Evolutionary conservation across 352 stramenopile species (phyloP), one percentile per base, ranked within the genome.

Genomic region (Phytophthora pinifolia): DNA sequence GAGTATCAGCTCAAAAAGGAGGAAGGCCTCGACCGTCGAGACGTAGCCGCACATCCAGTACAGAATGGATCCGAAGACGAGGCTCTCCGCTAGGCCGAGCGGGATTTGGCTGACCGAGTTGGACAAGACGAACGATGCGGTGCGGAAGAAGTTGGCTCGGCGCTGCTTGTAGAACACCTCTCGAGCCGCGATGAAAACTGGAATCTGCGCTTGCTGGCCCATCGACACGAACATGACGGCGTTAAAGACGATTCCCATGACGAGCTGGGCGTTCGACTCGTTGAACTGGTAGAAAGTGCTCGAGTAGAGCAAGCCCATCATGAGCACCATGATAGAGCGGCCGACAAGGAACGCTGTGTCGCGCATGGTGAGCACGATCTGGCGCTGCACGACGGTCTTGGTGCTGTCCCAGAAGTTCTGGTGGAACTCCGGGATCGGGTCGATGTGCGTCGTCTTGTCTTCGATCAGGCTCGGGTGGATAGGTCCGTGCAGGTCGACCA

Each of bases 31-130:
- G 1, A 55, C 39, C 1, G 58, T 51, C 2, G 33, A 17, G 8
- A 66, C 54, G 30, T 59, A 77, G 3, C 83, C 86, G 35, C 88
- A 83, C 66, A 94, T 88, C 69, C 78, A 94, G 59, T 96, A 96
- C 1, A 94, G 39, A 35, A 96, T 65, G 1, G 71, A 79, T 8
- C 82, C 86, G 62, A 94, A 94, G 17, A 91, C 44, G 0, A 89
- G n/a, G 10, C 59, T 71, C 58, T 94, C 85, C n/a, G 70, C 47
- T 0, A 79, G 0, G 37, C 44, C 44, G 39, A 80, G 18, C 38
- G 75, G 63, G 10, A 83, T 32, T 20, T 75, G 61, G n/a, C 43
- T 62, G 7, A 72, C 51, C 0, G 68, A 69, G 13, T 41, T 65
- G 0, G 62, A 68, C 9, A 91, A 45, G 31, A 92, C 71, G 53